phyloP scores from a whole-genome alignment of 2,329 filamentous ascomycete genomes.

The Sporothrix pseudoabietina region DNA sequence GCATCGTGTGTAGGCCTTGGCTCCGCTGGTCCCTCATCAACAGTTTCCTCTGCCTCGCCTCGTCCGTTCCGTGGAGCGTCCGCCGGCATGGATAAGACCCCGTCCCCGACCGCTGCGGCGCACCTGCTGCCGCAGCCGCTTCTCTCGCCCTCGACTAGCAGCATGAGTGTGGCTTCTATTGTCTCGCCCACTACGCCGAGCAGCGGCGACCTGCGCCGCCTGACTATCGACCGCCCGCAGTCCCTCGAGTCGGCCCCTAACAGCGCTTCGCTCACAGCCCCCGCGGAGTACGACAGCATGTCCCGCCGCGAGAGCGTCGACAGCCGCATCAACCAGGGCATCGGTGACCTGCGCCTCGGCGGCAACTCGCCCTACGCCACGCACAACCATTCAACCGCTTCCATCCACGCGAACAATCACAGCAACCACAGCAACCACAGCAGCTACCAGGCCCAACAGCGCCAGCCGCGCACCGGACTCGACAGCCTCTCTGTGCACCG shows the following conservation, averaged over 20 bases:
- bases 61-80: conserved; percentile 30
- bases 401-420: conserved; percentile 63
- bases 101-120: conserved; percentile 57
- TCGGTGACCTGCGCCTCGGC: conserved; percentile 69
- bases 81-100: conserved; percentile 57
- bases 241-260: conserved; percentile 47
- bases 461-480: conserved; percentile 57
- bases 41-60: conserved; percentile 39
- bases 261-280: conserved; percentile 34
- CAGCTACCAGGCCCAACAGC: conserved; percentile 56
- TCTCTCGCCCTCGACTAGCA: conserved; percentile 57
- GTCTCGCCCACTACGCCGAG: conserved; percentile 61
- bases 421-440: conserved; percentile 53
- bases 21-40: conserved; percentile 42
- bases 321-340: conserved; percentile 72
- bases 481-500: conserved; percentile 59
- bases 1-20: conserved; percentile 49
- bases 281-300: conserved; percentile 37
- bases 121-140: conserved; percentile 56
- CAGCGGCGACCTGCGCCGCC: conserved; percentile 48
- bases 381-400: conserved; percentile 74
- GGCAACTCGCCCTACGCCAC: conserved; percentile 73
- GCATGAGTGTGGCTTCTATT: conserved; percentile 68
- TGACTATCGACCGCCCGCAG: conserved; percentile 44
- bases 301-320: conserved; percentile 77